A percentile compares a stretch with the other conserved stretches of the same genome.
phyloP scores from a whole-genome alignment of 768 basidiomycete genomes.

The Leucocoprinus birnbaumii region DNA sequence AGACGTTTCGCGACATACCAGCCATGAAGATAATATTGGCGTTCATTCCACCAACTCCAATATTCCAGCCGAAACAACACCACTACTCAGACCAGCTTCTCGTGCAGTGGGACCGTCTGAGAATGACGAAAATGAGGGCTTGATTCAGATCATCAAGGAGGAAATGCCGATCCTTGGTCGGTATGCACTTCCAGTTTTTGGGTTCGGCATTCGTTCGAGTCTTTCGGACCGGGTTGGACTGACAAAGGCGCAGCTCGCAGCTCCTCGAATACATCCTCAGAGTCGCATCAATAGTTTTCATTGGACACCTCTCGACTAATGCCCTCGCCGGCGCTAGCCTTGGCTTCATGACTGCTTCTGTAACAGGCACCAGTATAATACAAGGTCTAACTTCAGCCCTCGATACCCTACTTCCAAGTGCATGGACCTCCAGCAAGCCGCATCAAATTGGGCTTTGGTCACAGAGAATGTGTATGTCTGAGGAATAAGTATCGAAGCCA shows the following conservation, averaged over 20 bases:
- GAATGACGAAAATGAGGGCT: too few species aligned
- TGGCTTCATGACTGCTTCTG: slow-evolving; percentile 73
- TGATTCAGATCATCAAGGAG: slow-evolving; percentile 48
- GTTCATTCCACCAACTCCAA: too few species aligned
- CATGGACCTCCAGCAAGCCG: slow-evolving; percentile 89
- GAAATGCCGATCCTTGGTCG: slow-evolving; percentile 55
- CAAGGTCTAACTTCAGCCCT: slow-evolving; percentile 85
- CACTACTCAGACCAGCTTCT: too few species aligned
- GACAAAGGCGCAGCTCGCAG: slow-evolving; percentile 52
- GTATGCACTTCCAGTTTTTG: slow-evolving; percentile 72
- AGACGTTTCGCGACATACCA: too few species aligned
- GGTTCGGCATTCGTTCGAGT: slow-evolving; percentile 33
- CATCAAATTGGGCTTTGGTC: slow-evolving; percentile 87
- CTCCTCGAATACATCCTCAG: slow-evolving; percentile 84
- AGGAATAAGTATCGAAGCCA: too few species aligned
- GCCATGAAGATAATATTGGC: too few species aligned
- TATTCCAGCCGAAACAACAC: too few species aligned
- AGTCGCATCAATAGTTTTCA: slow-evolving; percentile 78
- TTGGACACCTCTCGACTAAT: slow-evolving; percentile 88
- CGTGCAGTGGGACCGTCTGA: too few species aligned
- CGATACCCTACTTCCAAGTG: slow-evolving; percentile 91
- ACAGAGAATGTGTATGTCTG: slow-evolving; percentile 82
- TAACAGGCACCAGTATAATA: slow-evolving; percentile 76
- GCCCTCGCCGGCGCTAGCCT: slow-evolving; percentile 83
- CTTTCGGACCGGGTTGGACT: slow-evolving; percentile 1